Conservation (phyloP, 2,329 filamentous ascomycete species). For the Curvularia verruculosa region DNA sequence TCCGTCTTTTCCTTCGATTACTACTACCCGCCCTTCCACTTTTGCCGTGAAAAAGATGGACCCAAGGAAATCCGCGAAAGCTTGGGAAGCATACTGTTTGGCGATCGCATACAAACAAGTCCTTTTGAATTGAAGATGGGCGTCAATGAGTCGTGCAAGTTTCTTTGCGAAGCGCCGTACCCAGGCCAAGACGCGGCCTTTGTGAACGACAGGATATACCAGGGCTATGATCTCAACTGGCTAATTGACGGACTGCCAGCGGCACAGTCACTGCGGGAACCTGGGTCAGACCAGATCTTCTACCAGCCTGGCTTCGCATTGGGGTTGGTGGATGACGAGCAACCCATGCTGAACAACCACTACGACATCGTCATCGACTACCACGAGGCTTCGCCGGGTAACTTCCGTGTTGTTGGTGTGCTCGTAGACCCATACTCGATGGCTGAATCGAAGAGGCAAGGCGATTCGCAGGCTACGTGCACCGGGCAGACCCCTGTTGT, state of each 20-base stretch:
- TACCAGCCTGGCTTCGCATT: slow-evolving; percentile 92
- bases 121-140: slow-evolving; percentile 89
- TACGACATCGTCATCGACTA: slow-evolving; percentile 95
- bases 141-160: slow-evolving; percentile 84
- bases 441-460: slow-evolving; percentile 61
- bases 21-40: slow-evolving; percentile 85
- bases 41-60: slow-evolving; percentile 80
- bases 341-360: slow-evolving; percentile 83
- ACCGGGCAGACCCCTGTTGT: slow-evolving; percentile 64
- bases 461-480: slow-evolving; percentile 67
- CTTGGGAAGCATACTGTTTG: slow-evolving; percentile 94
- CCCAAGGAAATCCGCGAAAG: slow-evolving; percentile 84
- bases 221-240: slow-evolving; percentile 94
- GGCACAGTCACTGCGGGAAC: slow-evolving; percentile 80
- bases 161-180: slow-evolving; percentile 74
- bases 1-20: slow-evolving; percentile 98
- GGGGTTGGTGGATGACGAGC: slow-evolving; percentile 62
- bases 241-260: slow-evolving; percentile 92
- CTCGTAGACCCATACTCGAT: slow-evolving; percentile 82
- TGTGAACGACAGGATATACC: slow-evolving; percentile 79
- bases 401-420: slow-evolving; percentile 90
- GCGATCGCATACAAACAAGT: slow-evolving; percentile 96
- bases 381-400: slow-evolving; percentile 74
- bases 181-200: slow-evolving; percentile 73
- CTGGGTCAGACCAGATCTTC: slow-evolving; percentile 76